These are phyloP conservation scores for Thelonectria discophora DNA, from an alignment of 2,329 filamentous ascomycete genomes.

Conservation along the genomic window DNA sequence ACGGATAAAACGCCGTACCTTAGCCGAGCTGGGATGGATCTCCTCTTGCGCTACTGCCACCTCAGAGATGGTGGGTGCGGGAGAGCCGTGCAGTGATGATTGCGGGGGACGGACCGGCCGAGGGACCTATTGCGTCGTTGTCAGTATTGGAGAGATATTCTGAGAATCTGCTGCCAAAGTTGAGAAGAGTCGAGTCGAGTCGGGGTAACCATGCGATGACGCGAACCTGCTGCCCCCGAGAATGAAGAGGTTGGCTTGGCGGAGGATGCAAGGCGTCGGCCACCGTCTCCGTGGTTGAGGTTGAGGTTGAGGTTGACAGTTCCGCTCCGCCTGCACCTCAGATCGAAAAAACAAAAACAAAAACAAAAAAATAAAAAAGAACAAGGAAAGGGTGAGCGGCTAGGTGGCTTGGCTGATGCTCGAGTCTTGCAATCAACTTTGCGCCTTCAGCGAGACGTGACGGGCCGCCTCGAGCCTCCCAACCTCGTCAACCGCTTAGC, in stretches of 20 bases:
- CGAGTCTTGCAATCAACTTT: slow-evolving; percentile 10
- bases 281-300: background rate
- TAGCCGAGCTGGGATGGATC: slow-evolving; percentile 46
- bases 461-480: slow-evolving; percentile 1
- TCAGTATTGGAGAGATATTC: slow-evolving; percentile 1
- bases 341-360: too few species aligned
- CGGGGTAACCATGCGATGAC: too few species aligned
- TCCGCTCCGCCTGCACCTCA: background rate
- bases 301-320: too few species aligned
- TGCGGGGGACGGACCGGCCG: slow-evolving; percentile 20
- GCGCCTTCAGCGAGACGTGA: slow-evolving; percentile 5
- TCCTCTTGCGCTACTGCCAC: slow-evolving; percentile 26
- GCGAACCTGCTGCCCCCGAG: too few species aligned
- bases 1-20: slow-evolving; percentile 51
- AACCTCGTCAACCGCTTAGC: slow-evolving; percentile 8
- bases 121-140: slow-evolving; percentile 7
- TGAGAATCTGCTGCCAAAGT: background rate
- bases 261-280: too few species aligned
- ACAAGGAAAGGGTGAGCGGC: slow-evolving; percentile 4
- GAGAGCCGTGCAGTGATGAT: background rate
- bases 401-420: slow-evolving; percentile 1
- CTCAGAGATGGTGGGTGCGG: slow-evolving; percentile 20
- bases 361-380: slow-evolving; percentile 4
- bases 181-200: too few species aligned
- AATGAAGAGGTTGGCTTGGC: too few species aligned